Conservation (phyloP, 768 basidiomycete genomes). For the Clavaria fumosa region DNA sequence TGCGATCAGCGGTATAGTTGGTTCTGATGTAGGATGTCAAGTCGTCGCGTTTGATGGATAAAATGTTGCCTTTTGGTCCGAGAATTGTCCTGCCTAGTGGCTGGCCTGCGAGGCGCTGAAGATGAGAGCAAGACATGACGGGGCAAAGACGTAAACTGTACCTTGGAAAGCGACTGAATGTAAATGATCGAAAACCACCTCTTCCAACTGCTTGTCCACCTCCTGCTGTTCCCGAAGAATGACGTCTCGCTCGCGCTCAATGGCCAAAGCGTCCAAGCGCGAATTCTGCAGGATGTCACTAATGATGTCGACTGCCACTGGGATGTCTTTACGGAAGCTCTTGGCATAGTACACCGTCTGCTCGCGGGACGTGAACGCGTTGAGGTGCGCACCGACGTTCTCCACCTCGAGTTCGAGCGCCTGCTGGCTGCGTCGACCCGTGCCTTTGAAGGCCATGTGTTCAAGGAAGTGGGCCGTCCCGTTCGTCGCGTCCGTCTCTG, state of each 20-base stretch:
- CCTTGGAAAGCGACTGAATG: slow-evolving; percentile 96
- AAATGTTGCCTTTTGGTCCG: slow-evolving; percentile 89
- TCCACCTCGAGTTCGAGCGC: slow-evolving; percentile 93
- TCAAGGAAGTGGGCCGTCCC: slow-evolving; percentile 99
- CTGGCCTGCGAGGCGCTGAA: slow-evolving; percentile 46
- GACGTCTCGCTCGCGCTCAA: slow-evolving; percentile 93
- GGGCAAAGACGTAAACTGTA: slow-evolving; percentile 23
- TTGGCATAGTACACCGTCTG: slow-evolving; percentile 99
- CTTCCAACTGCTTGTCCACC: slow-evolving; percentile 96
- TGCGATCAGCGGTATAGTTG: slow-evolving; percentile 97
- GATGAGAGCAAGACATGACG: slow-evolving; percentile 7
- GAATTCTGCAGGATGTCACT: slow-evolving; percentile 96
- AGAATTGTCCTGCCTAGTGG: slow-evolving; percentile 94
- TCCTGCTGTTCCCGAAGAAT: slow-evolving; percentile 97
- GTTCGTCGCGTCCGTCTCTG: slow-evolving; percentile 88
- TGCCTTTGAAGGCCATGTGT: slow-evolving; percentile 98
- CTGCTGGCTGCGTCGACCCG: slow-evolving; percentile 74
- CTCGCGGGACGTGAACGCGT: slow-evolving; percentile 97
- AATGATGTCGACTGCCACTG: slow-evolving; percentile 86
- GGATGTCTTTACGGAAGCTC: slow-evolving; percentile 92
- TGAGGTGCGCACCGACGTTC: slow-evolving; percentile 92
- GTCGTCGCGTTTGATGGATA: slow-evolving; percentile 87
- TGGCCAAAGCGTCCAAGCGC: slow-evolving; percentile 72
- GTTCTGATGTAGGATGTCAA: slow-evolving; percentile 85
- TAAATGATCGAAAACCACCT: slow-evolving; percentile 96